Base-by-base conservation (phyloP, 768 basidiomycete genomes). In the Rhizopogon salebrosus region DNA sequence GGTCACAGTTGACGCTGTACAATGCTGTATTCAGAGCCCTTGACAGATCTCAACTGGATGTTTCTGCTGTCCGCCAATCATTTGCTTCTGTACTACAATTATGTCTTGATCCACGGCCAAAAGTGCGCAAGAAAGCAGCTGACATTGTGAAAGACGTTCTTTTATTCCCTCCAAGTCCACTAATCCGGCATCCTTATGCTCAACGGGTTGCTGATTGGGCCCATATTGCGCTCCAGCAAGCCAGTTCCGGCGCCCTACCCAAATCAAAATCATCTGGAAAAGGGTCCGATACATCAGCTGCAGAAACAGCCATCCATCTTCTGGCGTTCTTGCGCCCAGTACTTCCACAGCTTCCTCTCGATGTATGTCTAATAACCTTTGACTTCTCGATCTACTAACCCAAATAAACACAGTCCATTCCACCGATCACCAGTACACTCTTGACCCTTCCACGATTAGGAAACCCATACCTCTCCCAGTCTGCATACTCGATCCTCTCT, bases 81-180 rank as follows among this genome's bases (percentile, higher is more conserved):
- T 98, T 94, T 75, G 86, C 88, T 40, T 85, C 89, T 35, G 75
- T 97, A 49, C 72, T 98, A 38, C 87, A 90, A 43, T 72, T 97
- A 42, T 85, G 83, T 59, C 75, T 92, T 40, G 97, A 99, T 71
- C 79, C 85, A 4, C 75, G 97, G 48, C 97, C 97, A 18, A 98
- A 98, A 73, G 93, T 99, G 49, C 84, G 97, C 52, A 94, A 82
- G 69, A 84, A 87, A 64, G 94, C 95, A 22, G 85, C 87, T 41
- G 95, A 98, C 62, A 80, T 89, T 18, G 79, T 99, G 29, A 80
- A 78, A 60, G 87, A 90, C 59, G 77, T 93, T 3, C 74, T 99
- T 34, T 75, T 78, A 14, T 76, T 76, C 23, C 92, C 94, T 8
- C 89, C 92, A 3, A 75, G 84, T 4, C 95, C 95, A 0, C 75